Evolutionary conservation across 2,329 filamentous ascomycete species (phyloP).

Genomic region (Aspergillus pseudoglaucus): DNA sequence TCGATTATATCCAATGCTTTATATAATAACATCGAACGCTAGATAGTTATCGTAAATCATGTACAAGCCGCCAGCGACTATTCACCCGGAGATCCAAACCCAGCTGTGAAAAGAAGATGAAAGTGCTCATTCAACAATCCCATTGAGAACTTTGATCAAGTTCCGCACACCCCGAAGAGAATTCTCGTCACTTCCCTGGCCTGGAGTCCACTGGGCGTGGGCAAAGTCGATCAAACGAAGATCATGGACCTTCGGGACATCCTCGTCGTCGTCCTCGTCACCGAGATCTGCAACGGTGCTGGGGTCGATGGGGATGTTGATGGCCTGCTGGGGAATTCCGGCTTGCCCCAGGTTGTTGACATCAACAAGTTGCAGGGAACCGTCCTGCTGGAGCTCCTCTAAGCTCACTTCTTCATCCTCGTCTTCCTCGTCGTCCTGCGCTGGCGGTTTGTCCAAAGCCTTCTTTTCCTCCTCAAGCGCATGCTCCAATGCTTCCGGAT

Average conservation of each 20-base stretch:
- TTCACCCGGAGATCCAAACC: not conserved
- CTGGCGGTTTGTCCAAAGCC: constrained; percentile 16
- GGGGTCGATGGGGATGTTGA: constrained; percentile 31
- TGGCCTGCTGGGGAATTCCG: constrained; percentile 23
- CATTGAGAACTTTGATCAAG: constrained; percentile 63
- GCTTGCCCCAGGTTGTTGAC: constrained; percentile 23
- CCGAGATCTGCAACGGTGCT: constrained; percentile 41
- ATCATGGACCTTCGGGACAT: constrained; percentile 61
- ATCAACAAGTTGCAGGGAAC: constrained; percentile 25
- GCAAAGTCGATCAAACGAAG: constrained; percentile 96
- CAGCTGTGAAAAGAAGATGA: not conserved
- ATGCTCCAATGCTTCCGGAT: constrained; percentile 48
- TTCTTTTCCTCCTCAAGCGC: constrained; percentile 41
- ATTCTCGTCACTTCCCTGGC: constrained; percentile 81
- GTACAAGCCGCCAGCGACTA: not conserved
- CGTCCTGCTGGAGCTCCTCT: constrained; percentile 25
- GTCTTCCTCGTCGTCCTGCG: constrained; percentile 29
- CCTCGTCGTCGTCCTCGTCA: constrained; percentile 47
- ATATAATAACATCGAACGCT: not conserved
- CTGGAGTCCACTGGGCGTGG: constrained; percentile 77
- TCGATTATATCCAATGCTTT: not conserved
- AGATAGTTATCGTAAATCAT: not conserved
- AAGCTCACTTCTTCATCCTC: constrained; percentile 24
- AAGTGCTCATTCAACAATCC: constrained; percentile 39
- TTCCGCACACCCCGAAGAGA: constrained; percentile 66